Evolutionary conservation across 768 basidiomycete genomes (phyloP), one percentile per base, ranked within the genome.

Genomic region (Hebeloma cylindrosporum): DNA sequence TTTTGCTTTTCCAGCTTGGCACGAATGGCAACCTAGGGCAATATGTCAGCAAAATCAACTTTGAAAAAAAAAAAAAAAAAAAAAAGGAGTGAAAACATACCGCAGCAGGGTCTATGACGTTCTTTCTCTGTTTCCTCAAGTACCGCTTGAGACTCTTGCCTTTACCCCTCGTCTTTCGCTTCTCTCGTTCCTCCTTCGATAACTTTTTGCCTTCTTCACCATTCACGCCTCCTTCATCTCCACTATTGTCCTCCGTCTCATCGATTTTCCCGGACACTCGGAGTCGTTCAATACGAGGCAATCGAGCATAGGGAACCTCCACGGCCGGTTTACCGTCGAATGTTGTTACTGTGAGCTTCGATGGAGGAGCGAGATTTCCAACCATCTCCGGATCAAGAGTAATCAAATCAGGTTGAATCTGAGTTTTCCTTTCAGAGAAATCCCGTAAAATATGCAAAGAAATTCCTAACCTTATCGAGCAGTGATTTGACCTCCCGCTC

Each of bases 401-500:
- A 53, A 99, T 98, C 70, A 94, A 80, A 50, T 97, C 94, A 3
- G 92, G 87, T 71, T 87, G 88, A 48, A 97, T 85, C 88, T 92
- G 57, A 9, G 7, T 43, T 31, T 32, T 39, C 11, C 3, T 26
- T 17, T 11, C 40, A 16, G 14, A 5, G 43, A 18, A 29, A 32
- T 31, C 18, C 45, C 7, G 27, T 44, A 26, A 14, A 16, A n/a
- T 38, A 40, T 34, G 14, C 30, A 23, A 41, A 22, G 23, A 29
- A 13, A 51, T n/a, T n/a, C n/a, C 66, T 6, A 16, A 86, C 85
- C 77, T 95, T 94, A 64, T 99, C 95, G 48, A 99, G 69, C 9
- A 99, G 77, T 32, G 74, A 78, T 62, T 88, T 85, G 57, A 98
- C 92, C 64, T 98, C 96, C 45, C 89, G 75, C 69, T 98, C 96